Evolutionary conservation across 1,284 basidiomycete genomes (phyloP), one percentile per base, ranked within the genome.

Genomic region (Ceratobasidium sp.): DNA sequence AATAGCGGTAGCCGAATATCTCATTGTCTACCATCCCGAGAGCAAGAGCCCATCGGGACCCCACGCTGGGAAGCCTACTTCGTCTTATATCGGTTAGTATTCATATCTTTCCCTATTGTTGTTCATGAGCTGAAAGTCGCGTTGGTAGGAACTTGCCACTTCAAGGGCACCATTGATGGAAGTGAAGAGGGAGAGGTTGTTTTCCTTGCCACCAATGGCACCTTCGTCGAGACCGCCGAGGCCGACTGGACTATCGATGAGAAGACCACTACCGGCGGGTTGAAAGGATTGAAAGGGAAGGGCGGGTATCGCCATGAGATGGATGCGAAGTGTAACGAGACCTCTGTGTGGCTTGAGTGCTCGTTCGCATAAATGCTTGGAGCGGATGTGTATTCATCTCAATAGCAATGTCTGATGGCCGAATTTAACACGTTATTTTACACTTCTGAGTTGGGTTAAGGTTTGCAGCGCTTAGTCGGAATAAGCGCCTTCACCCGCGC

Each of bases 251-350:
- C 31, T 17, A 44, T 75, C 17, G 75, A 75, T 29, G 67, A 75
- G 56, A 72, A 71, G 41, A 71, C 56, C 6, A 59, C 65, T 4
- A 51, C 24, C 31, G 75, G 75, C 4, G 75, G 75, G 1, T 66
- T 75, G 73, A 72, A 69, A 45, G 73, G 73, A 1, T 24, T 76
- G 9, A 75, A 75, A 36, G 76, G 73, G 15, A 74, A 75, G 47
- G 76, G 65, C 1, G 66, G 59, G 1, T 76, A 76, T 44, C 53
- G 53, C 31, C 69, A 63, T 36, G 47, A 33, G 11, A 24, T 31
- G 1, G 59, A 54, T 27, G 69, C 48, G 0, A 15, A 15, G 14
- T 73, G 45, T 2, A 48, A 73, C 1, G 45, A 47, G 19, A 73
- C 69, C 24, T 33, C 57, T n/a, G 48, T 73, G 7, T 63, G 59